These are phyloP conservation scores for Hypoxylon fuscum DNA, from an alignment of 495 filamentous ascomycete genomes.

Conservation along the genomic window DNA sequence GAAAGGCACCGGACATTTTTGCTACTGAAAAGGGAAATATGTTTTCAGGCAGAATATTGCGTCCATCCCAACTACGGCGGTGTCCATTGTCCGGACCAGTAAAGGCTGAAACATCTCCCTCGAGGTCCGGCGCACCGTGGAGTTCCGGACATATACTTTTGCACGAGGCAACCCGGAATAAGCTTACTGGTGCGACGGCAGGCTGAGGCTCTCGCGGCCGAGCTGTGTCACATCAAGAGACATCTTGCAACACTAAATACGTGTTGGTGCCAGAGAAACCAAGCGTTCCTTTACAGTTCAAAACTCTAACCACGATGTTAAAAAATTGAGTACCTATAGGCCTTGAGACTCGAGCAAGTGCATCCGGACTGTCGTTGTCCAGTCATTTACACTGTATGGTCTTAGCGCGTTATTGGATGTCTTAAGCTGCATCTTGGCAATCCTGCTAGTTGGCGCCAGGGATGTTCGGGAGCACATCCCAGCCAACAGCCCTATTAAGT, in stretches of 20 bases:
- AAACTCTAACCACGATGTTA: not conserved
- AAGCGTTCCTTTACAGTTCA: not conserved
- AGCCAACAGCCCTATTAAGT: not conserved
- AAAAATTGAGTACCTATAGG: not conserved
- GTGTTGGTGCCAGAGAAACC: not conserved
- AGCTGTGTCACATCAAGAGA: not conserved
- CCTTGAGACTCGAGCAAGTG: not conserved
- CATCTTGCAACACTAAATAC: not conserved
- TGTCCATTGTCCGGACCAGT: conserved; percentile 21
- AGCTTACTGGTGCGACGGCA: conserved; percentile 2
- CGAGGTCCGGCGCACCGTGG: conserved; percentile 37
- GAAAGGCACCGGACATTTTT: conserved; percentile 50
- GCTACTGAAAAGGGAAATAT: conserved; percentile 25
- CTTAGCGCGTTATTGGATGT: conserved; percentile 2
- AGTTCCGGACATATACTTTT: not conserved
- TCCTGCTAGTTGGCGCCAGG: not conserved
- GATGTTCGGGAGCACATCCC: not conserved
- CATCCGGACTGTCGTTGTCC: conserved; percentile 6
- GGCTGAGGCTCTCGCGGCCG: not conserved
- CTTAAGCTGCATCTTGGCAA: not conserved
- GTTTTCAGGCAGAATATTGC: conserved; percentile 21
- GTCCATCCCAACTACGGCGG: conserved; percentile 13
- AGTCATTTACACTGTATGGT: not conserved
- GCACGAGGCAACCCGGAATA: not conserved
- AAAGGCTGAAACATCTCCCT: conserved; percentile 2